phyloP scores from a whole-genome alignment of 495 filamentous ascomycete genomes.

The Trichoderma erinaceum region DNA sequence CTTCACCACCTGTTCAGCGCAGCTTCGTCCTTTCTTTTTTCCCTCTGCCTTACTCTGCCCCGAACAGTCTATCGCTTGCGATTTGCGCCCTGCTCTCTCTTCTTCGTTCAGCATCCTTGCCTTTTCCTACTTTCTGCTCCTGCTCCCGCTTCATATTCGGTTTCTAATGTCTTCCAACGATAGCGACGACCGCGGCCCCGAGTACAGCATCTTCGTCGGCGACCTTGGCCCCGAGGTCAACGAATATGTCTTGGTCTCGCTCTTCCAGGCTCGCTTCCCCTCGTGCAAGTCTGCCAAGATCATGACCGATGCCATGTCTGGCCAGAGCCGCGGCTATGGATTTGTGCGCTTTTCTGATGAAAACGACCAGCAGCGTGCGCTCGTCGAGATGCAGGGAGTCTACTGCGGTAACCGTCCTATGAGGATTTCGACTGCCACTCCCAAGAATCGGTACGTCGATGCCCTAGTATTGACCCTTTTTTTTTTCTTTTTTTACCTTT shows the following conservation, averaged over 20 bases:
- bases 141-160: background rate
- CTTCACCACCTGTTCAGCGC: background rate
- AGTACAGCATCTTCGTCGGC: conserved; percentile 96
- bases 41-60: background rate
- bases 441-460: conserved; percentile 60
- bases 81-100: background rate
- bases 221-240: conserved; percentile 98
- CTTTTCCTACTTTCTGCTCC: background rate
- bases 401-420: conserved; percentile 99
- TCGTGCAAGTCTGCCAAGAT: conserved; percentile 99
- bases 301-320: conserved; percentile 98
- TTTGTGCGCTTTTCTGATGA: conserved; percentile 97
- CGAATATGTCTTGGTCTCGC: conserved; percentile 92
- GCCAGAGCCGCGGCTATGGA: conserved; percentile 95
- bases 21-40: background rate
- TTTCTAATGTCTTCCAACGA: conserved; percentile 7
- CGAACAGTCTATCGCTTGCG: background rate
- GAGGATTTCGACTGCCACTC: conserved; percentile 96
- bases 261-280: conserved; percentile 93
- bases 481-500: background rate
- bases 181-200: conserved; percentile 92
- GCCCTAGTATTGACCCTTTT: background rate
- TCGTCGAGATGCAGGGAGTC: conserved; percentile 97
- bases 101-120: background rate
- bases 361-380: conserved; percentile 85